A percentile compares a stretch with the other conserved stretches of the same genome.
These are phyloP conservation scores for Aspergillaceae sp. DNA, from an alignment of 2,329 filamentous ascomycete species.

Conservation along the genomic window DNA sequence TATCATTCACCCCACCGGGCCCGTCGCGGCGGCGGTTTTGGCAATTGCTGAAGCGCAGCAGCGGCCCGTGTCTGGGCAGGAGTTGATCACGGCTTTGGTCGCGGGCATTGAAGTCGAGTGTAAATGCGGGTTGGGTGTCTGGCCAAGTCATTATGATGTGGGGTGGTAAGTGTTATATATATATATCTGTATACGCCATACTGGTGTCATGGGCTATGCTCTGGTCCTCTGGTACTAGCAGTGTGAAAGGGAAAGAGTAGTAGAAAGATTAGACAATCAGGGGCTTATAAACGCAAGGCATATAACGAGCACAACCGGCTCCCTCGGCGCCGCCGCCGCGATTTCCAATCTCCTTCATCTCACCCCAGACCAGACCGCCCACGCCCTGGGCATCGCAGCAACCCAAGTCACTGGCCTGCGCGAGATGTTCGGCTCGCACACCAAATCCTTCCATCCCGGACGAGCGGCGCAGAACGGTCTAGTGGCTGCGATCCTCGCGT, in stretches of 20 bases:
- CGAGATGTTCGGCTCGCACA: constrained; percentile 49
- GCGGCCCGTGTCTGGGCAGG: constrained; percentile 32
- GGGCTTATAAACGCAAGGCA: constrained; percentile 22
- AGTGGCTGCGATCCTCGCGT: constrained; percentile 39
- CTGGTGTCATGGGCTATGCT: neutral
- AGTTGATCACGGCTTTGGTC: constrained; percentile 45
- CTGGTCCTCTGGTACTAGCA: neutral
- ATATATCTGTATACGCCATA: neutral
- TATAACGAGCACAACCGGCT: constrained; percentile 46
- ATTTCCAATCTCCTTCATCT: constrained; percentile 42
- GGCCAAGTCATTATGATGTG: constrained; percentile 47
- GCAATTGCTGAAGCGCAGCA: constrained; percentile 31
- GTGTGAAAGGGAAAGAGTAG: no score
- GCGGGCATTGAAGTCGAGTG: constrained; percentile 47
- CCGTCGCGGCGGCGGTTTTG: constrained; percentile 44
- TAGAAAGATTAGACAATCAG: no score
- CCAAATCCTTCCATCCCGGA: constrained; percentile 48
- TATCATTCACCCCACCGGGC: constrained; percentile 48
- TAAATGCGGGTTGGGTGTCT: constrained; percentile 46
- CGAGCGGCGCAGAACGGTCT: constrained; percentile 47
- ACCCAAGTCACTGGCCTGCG: constrained; percentile 47
- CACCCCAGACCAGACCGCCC: constrained; percentile 31
- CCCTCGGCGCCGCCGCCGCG: constrained; percentile 46
- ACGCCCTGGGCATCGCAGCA: constrained; percentile 47
- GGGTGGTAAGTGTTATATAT: constrained; percentile 34